A percentile compares a stretch with the other conserved stretches of the same genome.
Evolutionary conservation across 2,329 filamentous ascomycete genomes (phyloP).

Genomic region (Lasiodiplodia sp.): DNA sequence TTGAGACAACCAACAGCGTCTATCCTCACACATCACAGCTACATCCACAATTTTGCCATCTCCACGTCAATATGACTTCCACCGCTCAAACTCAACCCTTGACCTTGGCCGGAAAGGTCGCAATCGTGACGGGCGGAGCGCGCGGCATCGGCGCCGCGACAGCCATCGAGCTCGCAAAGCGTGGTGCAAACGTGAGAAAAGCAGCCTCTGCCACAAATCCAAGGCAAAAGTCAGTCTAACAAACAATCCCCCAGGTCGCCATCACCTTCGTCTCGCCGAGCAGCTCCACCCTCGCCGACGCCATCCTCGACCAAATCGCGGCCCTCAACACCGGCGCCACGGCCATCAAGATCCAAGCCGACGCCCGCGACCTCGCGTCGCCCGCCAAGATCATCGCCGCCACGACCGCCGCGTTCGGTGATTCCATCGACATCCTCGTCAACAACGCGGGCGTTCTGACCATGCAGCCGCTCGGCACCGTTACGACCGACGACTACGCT

Average conservation of each 20-base stretch:
- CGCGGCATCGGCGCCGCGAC: background rate
- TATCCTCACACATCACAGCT: no score
- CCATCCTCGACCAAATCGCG: background rate
- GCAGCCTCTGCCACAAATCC: no score
- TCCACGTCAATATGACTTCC: no score
- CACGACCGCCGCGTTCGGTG: conserved; percentile 34
- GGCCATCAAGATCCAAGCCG: conserved; percentile 42
- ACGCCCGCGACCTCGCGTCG: conserved; percentile 45
- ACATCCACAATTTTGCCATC: no score
- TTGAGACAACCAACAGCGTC: no score
- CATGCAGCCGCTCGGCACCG: background rate
- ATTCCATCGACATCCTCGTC: conserved; percentile 28
- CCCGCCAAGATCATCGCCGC: conserved; percentile 47
- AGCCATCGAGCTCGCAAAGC: background rate
- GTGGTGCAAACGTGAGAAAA: background rate
- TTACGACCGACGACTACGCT: background rate
- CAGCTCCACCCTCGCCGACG: background rate
- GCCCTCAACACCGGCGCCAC: conserved; percentile 32
- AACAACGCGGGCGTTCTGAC: conserved; percentile 19
- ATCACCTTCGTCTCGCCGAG: background rate
- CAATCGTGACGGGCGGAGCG: conserved; percentile 14
- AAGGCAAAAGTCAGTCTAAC: background rate
- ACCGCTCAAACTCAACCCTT: no score
- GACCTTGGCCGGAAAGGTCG: background rate
- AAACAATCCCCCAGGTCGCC: background rate